Base-by-base conservation (phyloP, 164 flowering plant species). In the Sextonia rubra region DNA sequence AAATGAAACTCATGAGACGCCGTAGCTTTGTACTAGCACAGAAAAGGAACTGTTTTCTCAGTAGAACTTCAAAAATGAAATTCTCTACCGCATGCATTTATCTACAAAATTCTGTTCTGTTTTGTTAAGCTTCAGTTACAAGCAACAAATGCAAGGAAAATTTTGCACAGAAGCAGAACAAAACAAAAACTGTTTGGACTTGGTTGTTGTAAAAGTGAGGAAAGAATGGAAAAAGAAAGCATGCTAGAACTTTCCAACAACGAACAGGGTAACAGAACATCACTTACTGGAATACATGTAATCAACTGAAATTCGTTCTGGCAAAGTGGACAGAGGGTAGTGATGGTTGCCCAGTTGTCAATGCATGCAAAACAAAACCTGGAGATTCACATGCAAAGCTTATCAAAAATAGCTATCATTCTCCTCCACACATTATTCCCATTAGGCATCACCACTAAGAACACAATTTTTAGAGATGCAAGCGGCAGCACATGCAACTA, bases 361-460 rank as follows among this genome's bases (percentile, higher is more conserved):
- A 93, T 92, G 87, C 99, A 93, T 32, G 77, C 81, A 83, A 96
- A 96, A 83, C 99, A 96, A 78, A 91, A 96, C 98, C 99, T 96
- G 91, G 1, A 75, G 77, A 80, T 60, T 55, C 18, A 72, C 71
- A 78, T 32, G 25, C 26, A 70, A 14, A 75, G 60, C 66, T 30
- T 24, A 44, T 68, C 63, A 49, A 49, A 69, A 20, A 6, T 47
- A 23, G 14, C 27, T 25, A 24, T 29, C 63, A 70, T 71, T 30
- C 17, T 26, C 23, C 15, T 15, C 17, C 60, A 60, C n/a, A 15
- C 58, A 3, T 52, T 52, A 52, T 20, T 37, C 14, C 17, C 58
- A 52, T 15, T 23, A 22, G 23, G 64, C 3, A 22, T 22, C 64
- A 61, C 11, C 23, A 23, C 27, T 24, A 22, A 1, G 4, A 23